phyloP scores from a whole-genome alignment of 306 rosid species.

The Abrus precatorius region DNA sequence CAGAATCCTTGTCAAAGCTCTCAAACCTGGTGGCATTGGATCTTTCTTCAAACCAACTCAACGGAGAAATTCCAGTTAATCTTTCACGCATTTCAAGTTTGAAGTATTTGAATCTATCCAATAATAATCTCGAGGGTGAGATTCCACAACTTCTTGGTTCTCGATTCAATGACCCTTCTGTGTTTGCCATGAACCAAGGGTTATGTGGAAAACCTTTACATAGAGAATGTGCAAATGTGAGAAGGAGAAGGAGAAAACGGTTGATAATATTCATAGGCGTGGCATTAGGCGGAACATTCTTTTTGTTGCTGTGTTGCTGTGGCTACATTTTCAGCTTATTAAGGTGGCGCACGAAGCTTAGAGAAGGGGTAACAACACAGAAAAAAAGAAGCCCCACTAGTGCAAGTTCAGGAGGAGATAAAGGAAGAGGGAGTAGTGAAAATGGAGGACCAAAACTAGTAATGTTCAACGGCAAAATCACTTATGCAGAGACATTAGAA shows the following conservation, averaged over 20 bases:
- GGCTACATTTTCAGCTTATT: conserved; percentile 76
- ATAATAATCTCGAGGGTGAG: conserved; percentile 73
- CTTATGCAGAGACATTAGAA: conserved; percentile 76
- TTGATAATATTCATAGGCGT: conserved; percentile 63
- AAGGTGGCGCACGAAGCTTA: conserved; percentile 77
- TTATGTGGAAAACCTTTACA: conserved; percentile 77
- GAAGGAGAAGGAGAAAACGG: conserved; percentile 63
- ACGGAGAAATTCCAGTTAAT: conserved; percentile 63
- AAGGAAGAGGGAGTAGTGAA: conserved; percentile 73
- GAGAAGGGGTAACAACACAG: conserved; percentile 70
- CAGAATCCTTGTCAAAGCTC: conserved; percentile 63
- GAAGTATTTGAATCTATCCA: conserved; percentile 66
- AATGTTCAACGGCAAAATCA: conserved; percentile 80
- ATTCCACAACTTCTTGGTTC: conserved; percentile 67
- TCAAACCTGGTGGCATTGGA: conserved; percentile 59
- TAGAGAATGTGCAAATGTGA: conserved; percentile 64
- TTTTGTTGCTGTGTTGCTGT: conserved; percentile 71
- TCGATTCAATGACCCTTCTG: conserved; percentile 58
- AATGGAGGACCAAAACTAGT: conserved; percentile 85
- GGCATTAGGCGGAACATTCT: conserved; percentile 62
- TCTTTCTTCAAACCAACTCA: conserved; percentile 74
- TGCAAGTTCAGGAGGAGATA: conserved; percentile 66
- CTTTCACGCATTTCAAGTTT: conserved; percentile 56
- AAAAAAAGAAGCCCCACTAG: conserved; percentile 75
- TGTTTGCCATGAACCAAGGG: conserved; percentile 60